A percentile compares a stretch with the other conserved stretches of the same genome.
phyloP scores from a whole-genome alignment of 169 alveolate genomes.

The Plasmodium fragile region DNA sequence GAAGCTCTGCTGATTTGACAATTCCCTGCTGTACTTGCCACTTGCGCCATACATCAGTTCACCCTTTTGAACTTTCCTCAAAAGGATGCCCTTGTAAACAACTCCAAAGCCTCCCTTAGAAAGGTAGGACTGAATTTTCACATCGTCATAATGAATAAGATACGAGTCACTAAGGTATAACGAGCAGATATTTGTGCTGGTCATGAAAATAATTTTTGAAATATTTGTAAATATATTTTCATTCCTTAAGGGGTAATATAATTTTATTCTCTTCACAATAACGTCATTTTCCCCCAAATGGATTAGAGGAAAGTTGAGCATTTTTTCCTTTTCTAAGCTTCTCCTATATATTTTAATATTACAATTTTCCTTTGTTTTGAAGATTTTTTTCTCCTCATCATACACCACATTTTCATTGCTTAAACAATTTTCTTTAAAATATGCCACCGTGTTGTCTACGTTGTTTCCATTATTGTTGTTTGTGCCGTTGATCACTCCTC shows the following conservation, averaged over 20 bases:
- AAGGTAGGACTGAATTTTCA: slow-evolving; percentile 38
- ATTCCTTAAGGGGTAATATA: slow-evolving; percentile 53
- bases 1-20: background rate
- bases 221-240: slow-evolving; percentile 49
- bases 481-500: background rate
- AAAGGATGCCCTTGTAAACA: slow-evolving; percentile 39
- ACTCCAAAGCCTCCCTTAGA: slow-evolving; percentile 73
- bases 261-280: slow-evolving; percentile 49
- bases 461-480: background rate
- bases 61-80: slow-evolving; percentile 13
- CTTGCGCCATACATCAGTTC: background rate
- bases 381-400: slow-evolving; percentile 48
- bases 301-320: slow-evolving; percentile 43
- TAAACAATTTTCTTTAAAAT: slow-evolving; percentile 46
- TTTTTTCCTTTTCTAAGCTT: slow-evolving; percentile 39
- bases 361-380: slow-evolving; percentile 66
- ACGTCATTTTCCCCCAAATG: slow-evolving; percentile 74
- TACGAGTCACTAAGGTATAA: slow-evolving; percentile 26
- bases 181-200: slow-evolving; percentile 49
- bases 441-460: slow-evolving; percentile 11
- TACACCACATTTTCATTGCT: slow-evolving; percentile 61
- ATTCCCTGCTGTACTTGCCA: background rate
- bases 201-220: slow-evolving; percentile 65
- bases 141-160: slow-evolving; percentile 43
- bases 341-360: slow-evolving; percentile 64